phyloP scores from a whole-genome alignment of 495 filamentous ascomycete genomes.

The Parathielavia hyrcaniae region DNA sequence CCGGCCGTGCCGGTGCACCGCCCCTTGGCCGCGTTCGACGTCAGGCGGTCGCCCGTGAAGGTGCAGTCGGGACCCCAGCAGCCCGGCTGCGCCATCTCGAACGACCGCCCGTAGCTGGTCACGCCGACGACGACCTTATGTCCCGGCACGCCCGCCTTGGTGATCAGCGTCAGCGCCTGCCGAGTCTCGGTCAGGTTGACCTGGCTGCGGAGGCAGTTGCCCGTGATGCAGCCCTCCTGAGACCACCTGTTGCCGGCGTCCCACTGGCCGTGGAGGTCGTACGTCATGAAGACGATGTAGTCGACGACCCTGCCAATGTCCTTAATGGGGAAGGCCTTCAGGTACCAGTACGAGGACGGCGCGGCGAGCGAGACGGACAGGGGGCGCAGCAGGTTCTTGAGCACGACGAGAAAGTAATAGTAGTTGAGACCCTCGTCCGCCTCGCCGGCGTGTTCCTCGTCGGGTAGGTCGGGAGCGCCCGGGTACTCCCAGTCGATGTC shows the following conservation, averaged over 20 bases:
- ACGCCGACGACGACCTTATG: conserved; percentile 40
- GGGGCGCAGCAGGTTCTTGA: neutral
- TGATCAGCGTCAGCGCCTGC: conserved; percentile 41
- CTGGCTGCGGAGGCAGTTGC: conserved; percentile 40
- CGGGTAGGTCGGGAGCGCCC: conserved; percentile 27
- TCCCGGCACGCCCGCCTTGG: conserved; percentile 43
- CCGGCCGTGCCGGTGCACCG: conserved; percentile 37
- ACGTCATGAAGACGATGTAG: conserved; percentile 38
- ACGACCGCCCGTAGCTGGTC: conserved; percentile 37
- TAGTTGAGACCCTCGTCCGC: conserved; percentile 16
- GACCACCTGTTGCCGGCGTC: conserved; percentile 12
- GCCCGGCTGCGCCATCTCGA: conserved; percentile 24
- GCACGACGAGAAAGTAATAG: neutral
- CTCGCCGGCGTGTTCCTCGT: neutral
- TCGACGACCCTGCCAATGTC: conserved; percentile 23
- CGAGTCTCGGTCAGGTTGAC: conserved; percentile 43
- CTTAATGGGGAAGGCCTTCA: conserved; percentile 27
- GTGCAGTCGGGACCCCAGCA: conserved; percentile 18
- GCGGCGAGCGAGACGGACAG: conserved; percentile 18
- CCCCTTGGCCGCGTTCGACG: conserved; percentile 25
- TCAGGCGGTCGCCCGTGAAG: conserved; percentile 13
- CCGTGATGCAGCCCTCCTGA: conserved; percentile 17
- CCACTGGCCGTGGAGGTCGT: conserved; percentile 15
- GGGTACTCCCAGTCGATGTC: conserved; percentile 40
- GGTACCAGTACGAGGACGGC: conserved; percentile 32